phyloP scores from a whole-genome alignment of 495 filamentous ascomycete species.

The Aspergillus olivimuriae region DNA sequence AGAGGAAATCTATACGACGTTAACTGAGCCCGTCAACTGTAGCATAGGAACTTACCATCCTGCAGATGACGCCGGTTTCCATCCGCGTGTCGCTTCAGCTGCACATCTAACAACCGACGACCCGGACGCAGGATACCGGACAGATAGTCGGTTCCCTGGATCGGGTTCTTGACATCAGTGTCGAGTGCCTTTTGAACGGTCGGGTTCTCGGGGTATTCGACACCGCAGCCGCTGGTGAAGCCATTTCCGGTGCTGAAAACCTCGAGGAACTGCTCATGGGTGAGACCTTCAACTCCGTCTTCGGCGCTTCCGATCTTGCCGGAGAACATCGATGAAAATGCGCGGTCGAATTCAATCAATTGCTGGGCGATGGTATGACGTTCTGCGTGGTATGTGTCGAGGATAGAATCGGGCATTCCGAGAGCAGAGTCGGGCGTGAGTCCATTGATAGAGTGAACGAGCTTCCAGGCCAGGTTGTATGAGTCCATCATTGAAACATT shows the following conservation, averaged over 20 bases:
- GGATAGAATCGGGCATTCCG: slow-evolving; percentile 42
- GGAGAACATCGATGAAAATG: slow-evolving; percentile 47
- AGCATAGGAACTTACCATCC: slow-evolving; percentile 28
- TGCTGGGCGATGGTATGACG: slow-evolving; percentile 63
- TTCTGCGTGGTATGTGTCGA: slow-evolving; percentile 66
- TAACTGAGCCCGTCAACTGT: not conserved
- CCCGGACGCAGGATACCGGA: slow-evolving; percentile 33
- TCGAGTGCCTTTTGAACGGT: slow-evolving; percentile 24
- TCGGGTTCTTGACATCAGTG: slow-evolving; percentile 16
- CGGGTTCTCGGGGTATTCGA: slow-evolving; percentile 40
- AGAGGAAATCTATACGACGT: slow-evolving; percentile 25
- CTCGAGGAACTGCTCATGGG: slow-evolving; percentile 46
- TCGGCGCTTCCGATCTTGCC: slow-evolving; percentile 37
- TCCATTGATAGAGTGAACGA: slow-evolving; percentile 62
- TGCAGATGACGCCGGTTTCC: slow-evolving; percentile 39
- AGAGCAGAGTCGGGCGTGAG: slow-evolving; percentile 30
- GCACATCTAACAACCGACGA: slow-evolving; percentile 29
- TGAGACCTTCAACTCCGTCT: slow-evolving; percentile 30
- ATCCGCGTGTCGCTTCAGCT: slow-evolving; percentile 39
- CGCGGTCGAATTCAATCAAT: slow-evolving; percentile 66
- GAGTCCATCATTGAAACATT: slow-evolving; percentile 83
- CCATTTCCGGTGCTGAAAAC: slow-evolving; percentile 40
- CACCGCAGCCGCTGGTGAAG: slow-evolving; percentile 42
- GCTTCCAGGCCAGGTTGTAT: slow-evolving; percentile 80
- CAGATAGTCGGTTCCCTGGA: slow-evolving; percentile 37